Base-by-base conservation (phyloP, 1,139 yeast species). In the Arxiozyma bovina region DNA sequence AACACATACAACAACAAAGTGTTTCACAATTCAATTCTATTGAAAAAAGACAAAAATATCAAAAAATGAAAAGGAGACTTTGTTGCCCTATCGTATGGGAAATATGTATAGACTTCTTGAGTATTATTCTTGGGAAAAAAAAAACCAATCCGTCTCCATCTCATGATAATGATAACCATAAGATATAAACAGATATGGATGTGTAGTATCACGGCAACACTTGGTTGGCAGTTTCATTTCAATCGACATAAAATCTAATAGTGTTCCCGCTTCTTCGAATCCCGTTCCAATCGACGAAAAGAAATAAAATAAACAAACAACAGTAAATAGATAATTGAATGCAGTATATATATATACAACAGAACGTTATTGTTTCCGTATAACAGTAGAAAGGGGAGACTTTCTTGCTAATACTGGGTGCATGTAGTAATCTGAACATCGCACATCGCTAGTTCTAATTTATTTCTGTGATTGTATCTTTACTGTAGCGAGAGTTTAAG, bases 41-140 rank as follows among this genome's bases (percentile, higher is more conserved):
- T 27, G 8, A 11, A 27, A 27, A 27, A 27, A 27, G n/a, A n/a
- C 34, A 41, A 47, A 55, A 54, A 55, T 52, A 46, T 50, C 50
- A 52, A 46, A 22, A 47, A 40, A 50, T 25, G 27, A 17, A 42
- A 11, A 21, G 27, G 11, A 4, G 46, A 11, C 18, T 7, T n/a
- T 18, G 30, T 38, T 25, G 50, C 49, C 49, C 52, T 55, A 61
- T 65, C 67, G 61, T 61, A 63, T 54, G 68, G 68, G 64, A 64
- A 65, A 65, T 65, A 64, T 65, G 69, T 65, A 65, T 55, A 64
- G 67, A 63, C 69, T 63, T 58, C 69, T 65, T 65, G 65, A 63
- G 55, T 47, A 57, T 63, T 58, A 55, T 52, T 64, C 63, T 64
- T 54, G 63, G 66, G 61, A 61, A n/a, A 55, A 42, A 20, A n/a